Conservation (phyloP, 2,329 filamentous ascomycete species). For the Neofusicoccum cordaticola region DNA sequence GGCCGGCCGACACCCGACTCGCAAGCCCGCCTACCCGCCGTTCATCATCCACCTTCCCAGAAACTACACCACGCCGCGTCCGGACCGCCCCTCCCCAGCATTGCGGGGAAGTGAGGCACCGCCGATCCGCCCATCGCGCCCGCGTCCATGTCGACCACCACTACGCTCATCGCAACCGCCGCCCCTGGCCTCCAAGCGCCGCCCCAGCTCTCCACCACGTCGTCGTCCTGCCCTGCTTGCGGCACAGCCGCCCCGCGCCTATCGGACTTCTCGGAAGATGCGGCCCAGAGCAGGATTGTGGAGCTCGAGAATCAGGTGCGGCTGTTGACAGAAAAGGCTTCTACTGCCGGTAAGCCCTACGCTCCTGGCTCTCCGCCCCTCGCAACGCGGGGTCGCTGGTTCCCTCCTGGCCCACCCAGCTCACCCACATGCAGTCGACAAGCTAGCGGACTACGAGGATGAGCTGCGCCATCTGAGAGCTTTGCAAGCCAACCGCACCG, state of each 20-base stretch:
- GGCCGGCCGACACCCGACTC: slow-evolving; percentile 13
- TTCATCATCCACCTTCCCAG: slow-evolving; percentile 1
- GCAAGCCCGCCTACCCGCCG: background rate
- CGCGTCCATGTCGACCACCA: slow-evolving; percentile 4
- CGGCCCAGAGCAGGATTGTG: slow-evolving; percentile 24
- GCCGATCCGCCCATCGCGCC: background rate
- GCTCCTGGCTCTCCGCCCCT: background rate
- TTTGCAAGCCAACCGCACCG: slow-evolving; percentile 25
- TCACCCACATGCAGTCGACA: slow-evolving; percentile 44
- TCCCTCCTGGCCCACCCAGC: background rate
- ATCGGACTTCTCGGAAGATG: slow-evolving; percentile 18
- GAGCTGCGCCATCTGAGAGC: slow-evolving; percentile 63
- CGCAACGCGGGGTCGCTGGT: background rate
- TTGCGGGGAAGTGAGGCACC: slow-evolving; percentile 9
- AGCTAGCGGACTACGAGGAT: slow-evolving; percentile 75
- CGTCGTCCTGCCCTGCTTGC: slow-evolving; percentile 5
- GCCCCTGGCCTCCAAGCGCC: slow-evolving; percentile 1
- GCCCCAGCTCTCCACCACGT: background rate
- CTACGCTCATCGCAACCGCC: slow-evolving; percentile 5
- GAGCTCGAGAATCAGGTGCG: slow-evolving; percentile 71
- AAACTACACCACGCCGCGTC: slow-evolving; percentile 8
- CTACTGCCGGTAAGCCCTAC: slow-evolving; percentile 53
- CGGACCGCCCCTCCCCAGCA: slow-evolving; percentile 4
- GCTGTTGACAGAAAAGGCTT: slow-evolving; percentile 68
- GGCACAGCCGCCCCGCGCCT: slow-evolving; percentile 2